Evolutionary conservation across 2,329 filamentous ascomycete genomes (phyloP).

Genomic region (Paecilomyces niveus): DNA sequence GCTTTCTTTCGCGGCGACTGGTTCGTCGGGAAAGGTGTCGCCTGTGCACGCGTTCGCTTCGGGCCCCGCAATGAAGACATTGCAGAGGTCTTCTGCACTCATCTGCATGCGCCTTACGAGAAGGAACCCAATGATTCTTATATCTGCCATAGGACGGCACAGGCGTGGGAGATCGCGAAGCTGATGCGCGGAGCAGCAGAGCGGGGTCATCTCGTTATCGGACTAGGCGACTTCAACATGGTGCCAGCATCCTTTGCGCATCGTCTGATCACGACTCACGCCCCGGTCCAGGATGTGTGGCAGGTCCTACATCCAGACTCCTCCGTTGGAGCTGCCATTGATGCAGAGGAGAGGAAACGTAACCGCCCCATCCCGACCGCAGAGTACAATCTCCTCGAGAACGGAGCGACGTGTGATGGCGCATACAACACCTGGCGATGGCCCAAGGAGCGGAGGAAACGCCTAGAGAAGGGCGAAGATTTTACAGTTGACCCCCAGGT

Average conservation of each 20-base stretch:
- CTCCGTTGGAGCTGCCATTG: constrained; percentile 65
- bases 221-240: constrained; percentile 95
- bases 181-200: constrained; percentile 75
- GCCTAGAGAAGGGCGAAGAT: constrained; percentile 58
- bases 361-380: constrained; percentile 65
- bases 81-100: constrained; percentile 87
- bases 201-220: constrained; percentile 74
- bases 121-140: constrained; percentile 74
- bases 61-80: constrained; percentile 59
- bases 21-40: constrained; percentile 93
- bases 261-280: constrained; percentile 69
- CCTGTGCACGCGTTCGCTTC: constrained; percentile 70
- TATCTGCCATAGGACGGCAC: constrained; percentile 79
- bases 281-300: constrained; percentile 78
- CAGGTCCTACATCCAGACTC: constrained; percentile 74
- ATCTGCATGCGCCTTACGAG: constrained; percentile 85
- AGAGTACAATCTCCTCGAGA: constrained; percentile 67
- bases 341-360: constrained; percentile 60
- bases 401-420: constrained; percentile 82
- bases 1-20: constrained; percentile 94
- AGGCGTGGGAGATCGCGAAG: constrained; percentile 93
- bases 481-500: constrained; percentile 58
- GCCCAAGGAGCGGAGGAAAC: constrained; percentile 63
- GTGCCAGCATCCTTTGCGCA: constrained; percentile 79
- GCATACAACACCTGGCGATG: constrained; percentile 91